Conservation (phyloP, 108 stramenopile species). For the Skeletonema tropicum region DNA sequence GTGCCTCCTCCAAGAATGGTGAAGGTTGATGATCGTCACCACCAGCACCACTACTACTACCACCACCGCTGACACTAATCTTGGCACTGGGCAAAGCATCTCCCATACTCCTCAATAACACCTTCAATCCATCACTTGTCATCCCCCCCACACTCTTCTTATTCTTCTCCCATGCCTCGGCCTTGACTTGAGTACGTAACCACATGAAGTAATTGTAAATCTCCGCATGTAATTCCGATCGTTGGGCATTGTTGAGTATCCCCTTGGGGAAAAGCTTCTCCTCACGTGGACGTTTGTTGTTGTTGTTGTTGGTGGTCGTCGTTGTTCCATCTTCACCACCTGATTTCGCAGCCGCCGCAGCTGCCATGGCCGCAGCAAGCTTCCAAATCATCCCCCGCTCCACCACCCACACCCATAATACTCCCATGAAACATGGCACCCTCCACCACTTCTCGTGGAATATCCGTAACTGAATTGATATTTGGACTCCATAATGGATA, state of each 20-base stretch:
- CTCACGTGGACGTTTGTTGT: too few relatives aligned
- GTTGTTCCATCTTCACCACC: background rate
- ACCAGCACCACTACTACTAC: too few relatives aligned
- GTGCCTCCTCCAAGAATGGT: too few relatives aligned
- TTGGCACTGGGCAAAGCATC: background rate
- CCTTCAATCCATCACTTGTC: background rate
- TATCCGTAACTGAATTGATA: background rate
- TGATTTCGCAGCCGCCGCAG: background rate
- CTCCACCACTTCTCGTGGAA: constrained; percentile 22
- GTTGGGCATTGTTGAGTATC: background rate
- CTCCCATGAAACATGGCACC: background rate
- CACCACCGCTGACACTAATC: background rate
- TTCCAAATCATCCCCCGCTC: background rate
- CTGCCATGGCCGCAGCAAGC: background rate
- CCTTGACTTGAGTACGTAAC: background rate
- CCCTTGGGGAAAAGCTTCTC: background rate
- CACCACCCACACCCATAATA: too few relatives aligned
- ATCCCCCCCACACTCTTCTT: background rate
- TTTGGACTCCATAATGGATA: constrained; percentile 16
- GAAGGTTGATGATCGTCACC: too few relatives aligned
- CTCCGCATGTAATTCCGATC: constrained; percentile 13
- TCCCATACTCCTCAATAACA: background rate
- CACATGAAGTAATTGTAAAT: constrained; percentile 21
- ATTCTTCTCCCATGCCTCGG: background rate
- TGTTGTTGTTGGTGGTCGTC: too few relatives aligned